Evolutionary conservation across 208 protist genomes (phyloP), one percentile per base, ranked within the genome.

Genomic region (Trypanosoma scelopori): DNA sequence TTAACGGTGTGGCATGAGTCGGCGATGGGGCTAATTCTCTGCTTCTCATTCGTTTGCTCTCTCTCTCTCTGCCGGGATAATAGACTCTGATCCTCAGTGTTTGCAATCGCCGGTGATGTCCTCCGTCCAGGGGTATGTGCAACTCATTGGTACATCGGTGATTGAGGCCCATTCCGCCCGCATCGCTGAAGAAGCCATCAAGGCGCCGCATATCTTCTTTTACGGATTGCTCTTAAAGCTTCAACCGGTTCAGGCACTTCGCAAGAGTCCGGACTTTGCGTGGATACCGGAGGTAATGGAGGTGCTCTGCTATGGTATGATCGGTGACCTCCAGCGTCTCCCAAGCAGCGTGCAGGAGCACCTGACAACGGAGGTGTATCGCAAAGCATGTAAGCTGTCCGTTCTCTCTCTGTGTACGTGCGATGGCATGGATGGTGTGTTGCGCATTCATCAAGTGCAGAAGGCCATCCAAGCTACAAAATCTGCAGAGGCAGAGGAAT

Each of bases 311-410:
- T 77, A 75, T 52, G 78, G 78, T 23, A 70, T 43, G 39, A 32
- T 66, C 18, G 56, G 11, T 27, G 73, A 73, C 13, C 45, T 84
- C 25, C 49, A 23, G 42, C 3, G 53, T 22, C 60, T 60, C 2
- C 23, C 58, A 23, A 30, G 18, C 22, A 35, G 49, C 37, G 59
- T 65, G 23, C 16, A 50, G 55, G 15, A 55, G 20, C 59, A 57
- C 3, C 27, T 69, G 32, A 57, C 50, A 5, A 37, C 63, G 15
- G 32, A 16, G 9, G 18, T 68, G 27, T 42, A 53, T 46, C 56
- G 78, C 27, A 87, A 87, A 27, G 58, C 79, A 35, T 64, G 57
- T 20, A 47, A 83, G 39, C 76, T 91, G 12, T 75, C 81, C 12
- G 43, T 91, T 16, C 61, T 74, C 39, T 78, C 60, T 37, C 74